These are phyloP conservation scores for Nepenthes mirabilis DNA, from an alignment of 148 eudicot genomes.

Conservation along the genomic window DNA sequence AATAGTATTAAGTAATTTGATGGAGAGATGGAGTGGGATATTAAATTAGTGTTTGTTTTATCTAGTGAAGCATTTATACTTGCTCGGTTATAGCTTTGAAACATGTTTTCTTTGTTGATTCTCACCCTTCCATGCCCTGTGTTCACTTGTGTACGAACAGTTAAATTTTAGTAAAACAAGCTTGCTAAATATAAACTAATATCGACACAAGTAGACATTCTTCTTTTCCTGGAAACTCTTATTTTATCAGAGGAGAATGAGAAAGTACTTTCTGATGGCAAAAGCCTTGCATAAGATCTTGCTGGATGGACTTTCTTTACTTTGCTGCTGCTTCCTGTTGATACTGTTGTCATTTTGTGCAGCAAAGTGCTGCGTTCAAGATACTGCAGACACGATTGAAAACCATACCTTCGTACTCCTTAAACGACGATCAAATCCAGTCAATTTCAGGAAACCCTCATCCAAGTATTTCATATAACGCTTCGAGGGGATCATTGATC, in stretches of 20 bases:
- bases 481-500: constrained; percentile 15
- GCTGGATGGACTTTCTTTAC: neutral
- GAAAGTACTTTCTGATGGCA: no score
- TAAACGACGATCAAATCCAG: constrained; percentile 34
- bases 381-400: constrained; percentile 75
- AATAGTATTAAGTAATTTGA: neutral
- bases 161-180: no score
- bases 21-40: neutral
- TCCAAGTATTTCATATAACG: constrained; percentile 14
- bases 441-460: constrained; percentile 23
- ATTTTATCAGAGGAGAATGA: no score
- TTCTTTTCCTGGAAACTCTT: no score
- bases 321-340: constrained; percentile 1
- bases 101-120: no score
- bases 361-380: constrained; percentile 81
- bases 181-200: no score
- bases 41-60: no score
- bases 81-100: no score
- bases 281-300: neutral
- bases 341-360: constrained; percentile 6
- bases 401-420: constrained; percentile 74
- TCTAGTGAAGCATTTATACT: no score
- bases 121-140: no score
- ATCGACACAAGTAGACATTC: no score
- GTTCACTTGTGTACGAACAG: no score